Base-by-base conservation (phyloP, 768 basidiomycete species). In the Pleurotus tuber-regium region DNA sequence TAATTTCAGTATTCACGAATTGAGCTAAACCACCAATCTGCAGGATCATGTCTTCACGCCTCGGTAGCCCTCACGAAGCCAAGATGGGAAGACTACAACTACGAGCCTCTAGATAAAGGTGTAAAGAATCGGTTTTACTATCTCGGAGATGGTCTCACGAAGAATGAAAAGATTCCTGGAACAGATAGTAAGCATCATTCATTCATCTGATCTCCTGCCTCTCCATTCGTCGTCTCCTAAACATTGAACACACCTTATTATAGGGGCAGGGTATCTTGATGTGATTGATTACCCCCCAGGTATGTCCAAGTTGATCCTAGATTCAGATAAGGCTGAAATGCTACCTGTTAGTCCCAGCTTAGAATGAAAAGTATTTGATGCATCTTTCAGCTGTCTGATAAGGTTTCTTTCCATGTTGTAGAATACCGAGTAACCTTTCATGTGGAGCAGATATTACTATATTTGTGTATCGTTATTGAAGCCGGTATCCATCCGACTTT, bases 21-120 rank as follows among this genome's bases (percentile, higher is more conserved):
- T 50, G 43, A 21, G 41, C 31, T 21, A 36, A 14, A 21, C 16
- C 33, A 43, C 21, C 14, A 1, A n/a, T 19, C 25, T 12, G 29
- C 33, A 81, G 79, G 83, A 5, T 82, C 82, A 0, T 70, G 72
- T 40, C 57, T 81, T 12, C 82, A 83, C 50, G 80, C 77, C 0
- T 64, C 70, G 4, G 71, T 69, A 23, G 72, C 76, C 1, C 62
- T 86, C 4, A 65, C 67, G 30, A 62, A 80, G 59, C 83, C 83
- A 4, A 76, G 84, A 4, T 86, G 83, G 82, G 84, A 86, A 53
- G 84, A 86, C 57, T 86, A 70, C 54, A 70, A 72, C 36, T 83
- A 80, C 52, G 76, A 83, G 58, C 63, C 51, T 4, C 57, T 76
- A 3, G 76, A 78, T 51, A 48, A 48, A 35, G 67, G 59, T 4